Evolutionary conservation across 2,329 filamentous ascomycete genomes (phyloP).

Genomic region (Ophiostoma sp.): DNA sequence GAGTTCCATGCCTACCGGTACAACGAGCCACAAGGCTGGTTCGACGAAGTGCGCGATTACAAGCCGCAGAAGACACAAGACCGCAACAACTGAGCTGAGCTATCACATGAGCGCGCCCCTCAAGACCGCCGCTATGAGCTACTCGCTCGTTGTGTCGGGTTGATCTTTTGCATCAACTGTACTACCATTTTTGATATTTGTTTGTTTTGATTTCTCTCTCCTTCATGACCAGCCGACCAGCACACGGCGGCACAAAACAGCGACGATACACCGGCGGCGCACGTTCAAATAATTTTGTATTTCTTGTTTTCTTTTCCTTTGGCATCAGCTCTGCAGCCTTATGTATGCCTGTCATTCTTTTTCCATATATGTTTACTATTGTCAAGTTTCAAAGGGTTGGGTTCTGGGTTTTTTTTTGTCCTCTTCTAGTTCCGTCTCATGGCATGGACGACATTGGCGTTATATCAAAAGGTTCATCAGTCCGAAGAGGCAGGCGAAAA

Average conservation of each 20-base stretch:
- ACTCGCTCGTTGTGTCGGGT: not conserved
- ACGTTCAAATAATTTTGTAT: not conserved
- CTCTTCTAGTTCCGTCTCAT: not conserved
- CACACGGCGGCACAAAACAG: not conserved
- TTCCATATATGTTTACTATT: not conserved
- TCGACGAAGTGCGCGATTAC: conserved; percentile 81
- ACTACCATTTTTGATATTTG: not conserved
- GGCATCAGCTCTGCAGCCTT: not conserved
- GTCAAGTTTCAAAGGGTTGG: not conserved
- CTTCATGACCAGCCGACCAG: not conserved
- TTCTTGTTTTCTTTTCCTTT: not conserved
- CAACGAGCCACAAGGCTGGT: conserved; percentile 70
- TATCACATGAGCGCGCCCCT: not conserved
- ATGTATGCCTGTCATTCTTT: not conserved
- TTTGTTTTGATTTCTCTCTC: not conserved
- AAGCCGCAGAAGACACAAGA: conserved; percentile 58
- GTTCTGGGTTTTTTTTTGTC: not conserved
- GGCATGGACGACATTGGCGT: not conserved
- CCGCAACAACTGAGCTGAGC: conserved; percentile 31
- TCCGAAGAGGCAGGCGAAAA: not conserved
- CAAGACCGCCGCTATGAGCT: no score
- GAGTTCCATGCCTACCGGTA: conserved; percentile 96
- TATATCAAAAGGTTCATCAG: conserved; percentile 3
- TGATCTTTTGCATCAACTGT: not conserved
- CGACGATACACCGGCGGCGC: conserved; percentile 2